These are phyloP conservation scores for Sarcomyxa edulis DNA, from an alignment of 768 basidiomycete species.

Conservation along the genomic window DNA sequence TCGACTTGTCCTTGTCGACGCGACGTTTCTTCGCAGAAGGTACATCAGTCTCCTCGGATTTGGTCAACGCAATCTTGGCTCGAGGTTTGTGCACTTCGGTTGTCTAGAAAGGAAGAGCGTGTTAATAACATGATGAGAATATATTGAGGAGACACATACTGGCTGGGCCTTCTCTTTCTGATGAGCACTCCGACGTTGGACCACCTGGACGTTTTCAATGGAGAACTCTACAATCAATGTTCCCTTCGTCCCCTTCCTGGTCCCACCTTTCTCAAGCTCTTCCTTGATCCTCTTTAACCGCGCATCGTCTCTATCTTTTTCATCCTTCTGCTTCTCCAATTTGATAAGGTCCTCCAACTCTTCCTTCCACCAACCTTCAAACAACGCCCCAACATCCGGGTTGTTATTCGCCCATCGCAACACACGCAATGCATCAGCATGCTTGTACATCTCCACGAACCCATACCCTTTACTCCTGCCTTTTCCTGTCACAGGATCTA, in stretches of 20 bases:
- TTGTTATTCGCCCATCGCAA: slow-evolving; percentile 96
- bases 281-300: slow-evolving; percentile 55
- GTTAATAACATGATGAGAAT: background rate
- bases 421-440: slow-evolving; percentile 87
- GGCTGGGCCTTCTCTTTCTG: slow-evolving; percentile 32
- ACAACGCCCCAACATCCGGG: slow-evolving; percentile 52
- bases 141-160: slow-evolving; percentile 17
- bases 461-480: slow-evolving; percentile 93
- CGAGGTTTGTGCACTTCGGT: background rate
- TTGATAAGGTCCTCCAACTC: slow-evolving; percentile 61
- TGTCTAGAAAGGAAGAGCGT: background rate
- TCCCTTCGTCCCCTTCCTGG: slow-evolving; percentile 32
- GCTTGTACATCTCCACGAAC: slow-evolving; percentile 85
- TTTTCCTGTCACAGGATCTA: slow-evolving; percentile 83
- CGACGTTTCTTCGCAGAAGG: slow-evolving; percentile 36
- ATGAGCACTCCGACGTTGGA: slow-evolving; percentile 63
- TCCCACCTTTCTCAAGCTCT: slow-evolving; percentile 39
- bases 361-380: slow-evolving; percentile 82
- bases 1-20: slow-evolving; percentile 15
- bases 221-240: slow-evolving; percentile 90
- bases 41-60: slow-evolving; percentile 16
- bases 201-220: slow-evolving; percentile 90
- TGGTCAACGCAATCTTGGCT: background rate
- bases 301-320: slow-evolving; percentile 39
- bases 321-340: slow-evolving; percentile 42